A percentile compares a stretch with the other conserved stretches of the same genome.
phyloP scores from a whole-genome alignment of 306 rosid species.

The Benincasa hispida region DNA sequence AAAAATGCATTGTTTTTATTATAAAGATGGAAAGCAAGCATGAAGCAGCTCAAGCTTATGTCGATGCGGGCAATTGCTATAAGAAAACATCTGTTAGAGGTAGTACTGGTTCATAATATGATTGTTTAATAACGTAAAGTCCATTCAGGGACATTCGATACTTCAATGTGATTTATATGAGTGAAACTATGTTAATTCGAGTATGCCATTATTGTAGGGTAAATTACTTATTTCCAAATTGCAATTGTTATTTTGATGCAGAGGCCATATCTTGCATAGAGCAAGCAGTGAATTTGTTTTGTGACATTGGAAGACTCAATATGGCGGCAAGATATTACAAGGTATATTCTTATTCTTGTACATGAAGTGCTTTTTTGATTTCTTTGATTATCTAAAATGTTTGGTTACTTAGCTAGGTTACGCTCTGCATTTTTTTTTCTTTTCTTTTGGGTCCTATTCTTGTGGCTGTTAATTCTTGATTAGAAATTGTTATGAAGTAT shows the following conservation, averaged over 20 bases:
- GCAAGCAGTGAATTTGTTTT: slow-evolving; percentile 55
- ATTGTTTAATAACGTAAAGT: not conserved
- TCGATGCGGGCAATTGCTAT: slow-evolving; percentile 86
- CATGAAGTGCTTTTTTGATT: slow-evolving; percentile 2
- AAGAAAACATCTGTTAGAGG: slow-evolving; percentile 61
- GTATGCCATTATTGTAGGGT: not conserved
- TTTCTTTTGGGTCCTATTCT: not conserved
- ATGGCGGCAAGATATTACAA: slow-evolving; percentile 90
- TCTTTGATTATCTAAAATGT: slow-evolving; percentile 2
- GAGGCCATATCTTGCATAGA: slow-evolving; percentile 74
- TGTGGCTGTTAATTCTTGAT: not conserved
- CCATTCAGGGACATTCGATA: not conserved
- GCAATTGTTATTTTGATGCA: slow-evolving; percentile 14
- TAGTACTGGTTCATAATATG: slow-evolving; percentile 12
- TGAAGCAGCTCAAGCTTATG: slow-evolving; percentile 81
- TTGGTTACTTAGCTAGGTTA: not conserved
- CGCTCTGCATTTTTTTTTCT: not conserved
- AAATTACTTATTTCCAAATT: not conserved
- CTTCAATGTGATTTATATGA: not conserved
- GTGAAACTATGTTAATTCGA: not conserved
- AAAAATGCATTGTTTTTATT: not conserved
- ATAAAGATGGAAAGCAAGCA: slow-evolving; percentile 77
- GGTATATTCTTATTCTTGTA: slow-evolving; percentile 26
- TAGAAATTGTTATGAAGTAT: not conserved
- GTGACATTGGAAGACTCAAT: slow-evolving; percentile 92